Conservation (phyloP, 2,329 filamentous ascomycete genomes). For the Ophiostoma piceae region DNA sequence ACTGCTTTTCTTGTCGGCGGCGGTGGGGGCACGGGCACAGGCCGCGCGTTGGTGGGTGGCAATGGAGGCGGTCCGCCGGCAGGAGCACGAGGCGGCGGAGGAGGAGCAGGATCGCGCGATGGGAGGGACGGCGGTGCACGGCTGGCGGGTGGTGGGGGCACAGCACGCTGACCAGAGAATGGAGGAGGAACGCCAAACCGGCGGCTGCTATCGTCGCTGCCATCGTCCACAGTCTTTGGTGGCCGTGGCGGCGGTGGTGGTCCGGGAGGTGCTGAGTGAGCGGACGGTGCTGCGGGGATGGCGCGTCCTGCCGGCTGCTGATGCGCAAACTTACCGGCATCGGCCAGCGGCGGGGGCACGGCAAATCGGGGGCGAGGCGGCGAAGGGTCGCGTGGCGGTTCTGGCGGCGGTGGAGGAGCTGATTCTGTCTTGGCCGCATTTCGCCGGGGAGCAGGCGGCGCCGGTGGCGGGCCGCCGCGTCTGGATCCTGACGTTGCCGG, state of each 20-base stretch:
- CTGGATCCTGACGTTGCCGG: constrained; percentile 35
- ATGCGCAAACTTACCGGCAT: constrained; percentile 81
- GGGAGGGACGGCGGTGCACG: constrained; percentile 36
- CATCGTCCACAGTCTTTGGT: constrained; percentile 67
- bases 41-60: constrained; percentile 49
- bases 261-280: constrained; percentile 62
- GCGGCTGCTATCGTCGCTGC: constrained; percentile 46
- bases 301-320: constrained; percentile 43
- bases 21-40: constrained; percentile 47
- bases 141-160: constrained; percentile 70
- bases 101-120: constrained; percentile 16
- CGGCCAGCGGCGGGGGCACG: constrained; percentile 80
- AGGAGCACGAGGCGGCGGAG: constrained; percentile 41
- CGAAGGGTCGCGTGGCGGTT: constrained; percentile 64
- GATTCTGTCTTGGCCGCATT: constrained; percentile 46
- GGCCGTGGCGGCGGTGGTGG: constrained; percentile 57
- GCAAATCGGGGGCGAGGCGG: constrained; percentile 71
- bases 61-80: constrained; percentile 42
- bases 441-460: constrained; percentile 57
- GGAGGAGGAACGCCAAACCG: constrained; percentile 76
- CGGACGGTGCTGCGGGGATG: constrained; percentile 48
- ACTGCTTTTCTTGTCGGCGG: constrained; percentile 34
- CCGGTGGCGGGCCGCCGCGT: constrained; percentile 46
- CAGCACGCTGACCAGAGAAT: constrained; percentile 62
- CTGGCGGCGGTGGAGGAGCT: constrained; percentile 31